Evolutionary conservation across 129 eudicot genomes (phyloP).

Genomic region (Pseudognaphalium luteoalbum): DNA sequence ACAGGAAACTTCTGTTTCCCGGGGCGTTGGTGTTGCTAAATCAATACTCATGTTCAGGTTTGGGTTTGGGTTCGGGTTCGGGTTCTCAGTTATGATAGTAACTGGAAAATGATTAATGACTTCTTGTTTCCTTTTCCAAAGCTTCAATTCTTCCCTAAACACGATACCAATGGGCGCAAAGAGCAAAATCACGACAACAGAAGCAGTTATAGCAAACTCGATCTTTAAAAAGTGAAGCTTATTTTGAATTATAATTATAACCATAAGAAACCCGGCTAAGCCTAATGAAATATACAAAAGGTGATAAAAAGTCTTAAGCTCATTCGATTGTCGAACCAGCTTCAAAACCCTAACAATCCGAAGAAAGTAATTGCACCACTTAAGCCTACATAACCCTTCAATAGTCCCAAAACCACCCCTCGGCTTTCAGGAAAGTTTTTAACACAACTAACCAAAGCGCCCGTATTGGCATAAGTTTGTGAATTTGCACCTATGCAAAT

Average conservation of each 20-base stretch:
- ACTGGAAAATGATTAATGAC: slow-evolving; percentile 9
- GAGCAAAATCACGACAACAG: slow-evolving; percentile 48
- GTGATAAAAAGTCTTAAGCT: slow-evolving; percentile 53
- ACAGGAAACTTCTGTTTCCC: slow-evolving; percentile 41
- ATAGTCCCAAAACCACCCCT: slow-evolving; percentile 70
- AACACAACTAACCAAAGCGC: slow-evolving; percentile 76
- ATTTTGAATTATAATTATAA: slow-evolving; percentile 54
- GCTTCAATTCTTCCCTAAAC: slow-evolving; percentile 46
- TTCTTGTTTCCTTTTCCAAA: slow-evolving; percentile 33
- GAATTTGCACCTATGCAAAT: slow-evolving; percentile 82
- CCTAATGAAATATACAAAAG: slow-evolving; percentile 62
- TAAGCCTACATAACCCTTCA: slow-evolving; percentile 79
- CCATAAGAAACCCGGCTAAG: slow-evolving; percentile 81
- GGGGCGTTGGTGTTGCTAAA: neutral
- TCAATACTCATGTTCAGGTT: neutral
- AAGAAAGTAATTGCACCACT: slow-evolving; percentile 83
- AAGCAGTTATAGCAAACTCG: slow-evolving; percentile 38
- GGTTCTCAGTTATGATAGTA: slow-evolving; percentile 28
- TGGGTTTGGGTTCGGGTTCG: slow-evolving; percentile 11
- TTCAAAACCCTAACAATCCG: slow-evolving; percentile 50
- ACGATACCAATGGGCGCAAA: slow-evolving; percentile 54
- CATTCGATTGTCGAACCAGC: slow-evolving; percentile 48
- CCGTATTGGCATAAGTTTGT: slow-evolving; percentile 71
- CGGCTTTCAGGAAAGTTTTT: slow-evolving; percentile 76
- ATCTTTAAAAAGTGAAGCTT: slow-evolving; percentile 31